Percentiles rank a stretch among this genome's conserved stretches.
Evolutionary conservation across 768 basidiomycete species (phyloP).

Genomic region (Bullera alba): DNA sequence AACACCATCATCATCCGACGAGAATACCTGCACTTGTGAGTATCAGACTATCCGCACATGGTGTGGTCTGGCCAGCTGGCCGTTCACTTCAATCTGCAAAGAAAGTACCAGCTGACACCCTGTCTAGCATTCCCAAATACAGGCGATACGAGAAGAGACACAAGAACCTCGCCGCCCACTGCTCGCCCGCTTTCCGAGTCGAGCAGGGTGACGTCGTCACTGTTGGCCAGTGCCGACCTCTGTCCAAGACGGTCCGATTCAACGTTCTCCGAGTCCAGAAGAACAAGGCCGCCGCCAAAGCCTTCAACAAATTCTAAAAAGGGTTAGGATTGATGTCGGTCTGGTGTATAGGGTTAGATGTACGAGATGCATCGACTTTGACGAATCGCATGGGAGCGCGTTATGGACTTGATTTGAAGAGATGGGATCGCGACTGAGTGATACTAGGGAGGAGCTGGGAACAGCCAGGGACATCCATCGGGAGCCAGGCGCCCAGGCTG

Average conservation of each 20-base stretch:
- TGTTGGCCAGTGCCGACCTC: slow-evolving; percentile 96
- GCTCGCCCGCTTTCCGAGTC: slow-evolving; percentile 98
- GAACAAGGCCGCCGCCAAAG: slow-evolving; percentile 84
- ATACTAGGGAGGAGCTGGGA: no score
- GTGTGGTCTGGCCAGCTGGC: not conserved
- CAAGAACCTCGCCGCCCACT: slow-evolving; percentile 95
- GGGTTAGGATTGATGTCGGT: slow-evolving; percentile 5
- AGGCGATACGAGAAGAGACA: slow-evolving; percentile 87
- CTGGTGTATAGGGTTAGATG: no score
- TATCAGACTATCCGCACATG: no score
- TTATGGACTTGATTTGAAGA: no score
- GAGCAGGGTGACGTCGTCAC: slow-evolving; percentile 90
- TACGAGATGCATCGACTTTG: no score
- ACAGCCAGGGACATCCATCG: no score
- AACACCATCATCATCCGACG: slow-evolving; percentile 91
- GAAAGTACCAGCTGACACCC: slow-evolving; percentile 61
- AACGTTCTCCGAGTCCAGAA: slow-evolving; percentile 93
- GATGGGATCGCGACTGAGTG: no score
- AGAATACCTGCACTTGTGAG: slow-evolving; percentile 48
- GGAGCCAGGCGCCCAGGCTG: no score
- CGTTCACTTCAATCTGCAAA: not conserved
- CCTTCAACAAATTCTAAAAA: slow-evolving; percentile 82
- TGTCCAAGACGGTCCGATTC: slow-evolving; percentile 99
- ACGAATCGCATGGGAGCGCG: no score
- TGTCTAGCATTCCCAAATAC: slow-evolving; percentile 96